Evolutionary conservation across 2,329 filamentous ascomycete species (phyloP), one percentile per base, ranked within the genome.

Genomic region (Fusarium sp.): DNA sequence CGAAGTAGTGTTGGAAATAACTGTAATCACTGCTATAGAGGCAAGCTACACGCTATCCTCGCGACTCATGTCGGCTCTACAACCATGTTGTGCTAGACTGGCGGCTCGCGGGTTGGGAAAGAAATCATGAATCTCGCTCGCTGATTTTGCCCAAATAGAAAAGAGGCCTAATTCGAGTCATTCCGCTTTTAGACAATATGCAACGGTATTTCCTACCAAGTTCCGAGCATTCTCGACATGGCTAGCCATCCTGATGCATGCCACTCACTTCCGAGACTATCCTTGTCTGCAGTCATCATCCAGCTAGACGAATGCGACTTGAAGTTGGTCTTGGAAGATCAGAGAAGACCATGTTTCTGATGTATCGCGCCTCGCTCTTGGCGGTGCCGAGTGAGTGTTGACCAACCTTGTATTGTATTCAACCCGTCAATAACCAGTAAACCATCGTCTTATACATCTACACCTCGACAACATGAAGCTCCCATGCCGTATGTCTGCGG

Each of bases 11-110:
- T 29, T 13, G 2, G 27, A 17, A 15, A 9, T 4, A 6, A 4
- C 9, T 23, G 10, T 9, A 11, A 33, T 31, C 9, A 19, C 19
- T 32, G 21, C 42, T 19, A n/a, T 15, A 43, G 25, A 48, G 19
- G 19, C 4, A 19, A 19, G 53, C 58, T 32, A 62, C 53, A 58
- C 49, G 47, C 4, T 38, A 41, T 42, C 38, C n/a, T 21, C 23
- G 38, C 23, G 44, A 41, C 46, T 64, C 60, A 57, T 52, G 60
- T 61, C 60, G 64, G 60, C 60, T 49, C 49, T 64, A 56, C 49
- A 38, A 46, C 49, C 9, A 41, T n/a, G 23, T 21, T 44, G 49
- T 64, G 60, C 42, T 48, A 60, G 27, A 29, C 41, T 17, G 33
- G 17, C 21, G 35, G 9, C 29, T 59, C 13, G 14, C 21, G 6